Conservation (phyloP, 1,284 basidiomycete species). For the Leccinum cinnamomeum region DNA sequence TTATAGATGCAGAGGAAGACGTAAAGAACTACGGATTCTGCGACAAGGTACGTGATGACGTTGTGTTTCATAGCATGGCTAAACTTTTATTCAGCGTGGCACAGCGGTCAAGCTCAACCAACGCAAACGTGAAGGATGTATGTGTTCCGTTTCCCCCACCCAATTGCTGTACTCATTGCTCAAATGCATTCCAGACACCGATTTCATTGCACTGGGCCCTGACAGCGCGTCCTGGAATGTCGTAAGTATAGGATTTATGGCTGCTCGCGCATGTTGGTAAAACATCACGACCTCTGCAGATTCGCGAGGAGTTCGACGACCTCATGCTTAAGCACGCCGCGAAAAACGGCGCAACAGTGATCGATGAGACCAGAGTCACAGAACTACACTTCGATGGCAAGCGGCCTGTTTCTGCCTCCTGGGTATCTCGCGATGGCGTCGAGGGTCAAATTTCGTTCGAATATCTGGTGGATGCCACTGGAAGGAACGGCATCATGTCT, state of each 20-base stretch:
- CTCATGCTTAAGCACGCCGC: conserved; percentile 17
- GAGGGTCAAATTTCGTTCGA: background rate
- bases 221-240: background rate
- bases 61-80: background rate
- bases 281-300: conserved; percentile 9
- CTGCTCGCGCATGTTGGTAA: background rate
- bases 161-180: background rate
- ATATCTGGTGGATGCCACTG: background rate
- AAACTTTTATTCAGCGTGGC: background rate
- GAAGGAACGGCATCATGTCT: background rate
- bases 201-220: background rate
- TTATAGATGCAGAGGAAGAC: too few relatives aligned
- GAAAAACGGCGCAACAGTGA: conserved; percentile 38
- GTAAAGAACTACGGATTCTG: background rate
- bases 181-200: background rate
- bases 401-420: conserved; percentile 41
- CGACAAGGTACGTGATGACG: background rate
- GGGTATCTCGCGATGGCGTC: conserved; percentile 36
- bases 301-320: background rate
- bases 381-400: conserved; percentile 36
- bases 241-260: background rate
- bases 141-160: background rate
- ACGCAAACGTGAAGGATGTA: background rate
- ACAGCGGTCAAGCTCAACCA: background rate
- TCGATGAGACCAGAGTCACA: conserved; percentile 41